phyloP scores from a whole-genome alignment of 176 grass and related monocot genomes.

The Elymus sibiricus region DNA sequence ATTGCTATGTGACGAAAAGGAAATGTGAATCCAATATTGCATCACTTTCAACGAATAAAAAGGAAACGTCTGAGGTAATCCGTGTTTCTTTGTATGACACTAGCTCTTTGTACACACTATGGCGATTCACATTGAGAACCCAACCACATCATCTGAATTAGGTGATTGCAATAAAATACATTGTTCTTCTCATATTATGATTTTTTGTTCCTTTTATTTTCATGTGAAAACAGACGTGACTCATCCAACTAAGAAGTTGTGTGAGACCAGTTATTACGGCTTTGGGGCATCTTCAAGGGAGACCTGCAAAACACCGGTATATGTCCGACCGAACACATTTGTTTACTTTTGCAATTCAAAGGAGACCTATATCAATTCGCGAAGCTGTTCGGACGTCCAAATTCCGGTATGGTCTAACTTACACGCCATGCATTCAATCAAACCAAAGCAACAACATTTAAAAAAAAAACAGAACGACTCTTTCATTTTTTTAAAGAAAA shows the following conservation, averaged over 20 bases:
- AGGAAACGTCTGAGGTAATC: background rate
- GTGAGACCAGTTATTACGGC: background rate
- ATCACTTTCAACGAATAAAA: background rate
- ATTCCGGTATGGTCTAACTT: background rate
- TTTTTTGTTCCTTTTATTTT: background rate
- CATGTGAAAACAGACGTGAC: background rate
- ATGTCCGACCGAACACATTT: too few species aligned
- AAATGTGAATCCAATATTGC: background rate
- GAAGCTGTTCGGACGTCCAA: too few species aligned
- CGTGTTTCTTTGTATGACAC: background rate
- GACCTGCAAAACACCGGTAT: too few species aligned
- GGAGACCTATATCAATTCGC: too few species aligned
- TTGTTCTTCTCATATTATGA: background rate
- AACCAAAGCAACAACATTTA: background rate
- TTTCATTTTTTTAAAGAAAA: too few species aligned
- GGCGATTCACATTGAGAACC: background rate
- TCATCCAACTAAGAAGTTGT: background rate
- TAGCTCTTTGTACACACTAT: background rate
- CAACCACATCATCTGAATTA: background rate
- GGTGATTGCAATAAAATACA: background rate
- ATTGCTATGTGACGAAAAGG: background rate
- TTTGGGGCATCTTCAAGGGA: too few species aligned
- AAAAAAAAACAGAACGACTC: too few species aligned
- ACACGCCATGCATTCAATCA: background rate
- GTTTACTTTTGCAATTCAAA: too few species aligned